Base-by-base conservation (phyloP, 2,329 filamentous ascomycete species). In the Claviceps monticola region DNA sequence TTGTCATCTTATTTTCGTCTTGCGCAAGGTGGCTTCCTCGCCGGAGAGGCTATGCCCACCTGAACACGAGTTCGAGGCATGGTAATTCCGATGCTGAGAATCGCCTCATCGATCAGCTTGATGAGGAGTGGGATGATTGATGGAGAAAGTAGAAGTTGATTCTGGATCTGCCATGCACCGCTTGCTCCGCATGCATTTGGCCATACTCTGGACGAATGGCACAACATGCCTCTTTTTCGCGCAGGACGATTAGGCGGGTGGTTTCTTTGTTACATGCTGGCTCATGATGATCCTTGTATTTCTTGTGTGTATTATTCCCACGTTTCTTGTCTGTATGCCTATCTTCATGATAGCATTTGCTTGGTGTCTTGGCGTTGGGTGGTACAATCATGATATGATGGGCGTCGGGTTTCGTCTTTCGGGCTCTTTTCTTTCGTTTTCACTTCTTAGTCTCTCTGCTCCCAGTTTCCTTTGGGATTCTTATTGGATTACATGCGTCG, bases 81-180 rank as follows among this genome's bases (percentile, higher is more conserved):
- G 64, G 74, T 58, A 72, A 72, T 61, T 66, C 74, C 52, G 91
- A 96, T 54, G 90, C 89, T 51, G 93, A 97, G 69, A 96, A 97
- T 67, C 74, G 89, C 56, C 70, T 97, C 60, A 97, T 98, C 65
- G 91, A 97, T 66, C 88, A 96, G 67, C 74, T 96, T 54, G 93
- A 97, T 62, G 91, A 97, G 66, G 90, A 96, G 65, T 97, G 91
- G 91, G 90, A 96, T 60, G 90, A 95, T 56, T 83, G 61, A 51
- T 9, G 4, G 9, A 48, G 8, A 11, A 21, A 21, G 17, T 19
- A 5, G 16, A 19, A 5, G 11, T 21, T 19, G 17, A 42, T 21
- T 19, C 13, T 19, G 17, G 17, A 21, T 42, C 13, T 21, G 41
- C 17, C 17, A 21, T 42, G 41, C 17, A 9, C 4, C 13, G 29